Evolutionary conservation across 768 basidiomycete species (phyloP).

Genomic region (Tricholoma bakamatsutake): DNA sequence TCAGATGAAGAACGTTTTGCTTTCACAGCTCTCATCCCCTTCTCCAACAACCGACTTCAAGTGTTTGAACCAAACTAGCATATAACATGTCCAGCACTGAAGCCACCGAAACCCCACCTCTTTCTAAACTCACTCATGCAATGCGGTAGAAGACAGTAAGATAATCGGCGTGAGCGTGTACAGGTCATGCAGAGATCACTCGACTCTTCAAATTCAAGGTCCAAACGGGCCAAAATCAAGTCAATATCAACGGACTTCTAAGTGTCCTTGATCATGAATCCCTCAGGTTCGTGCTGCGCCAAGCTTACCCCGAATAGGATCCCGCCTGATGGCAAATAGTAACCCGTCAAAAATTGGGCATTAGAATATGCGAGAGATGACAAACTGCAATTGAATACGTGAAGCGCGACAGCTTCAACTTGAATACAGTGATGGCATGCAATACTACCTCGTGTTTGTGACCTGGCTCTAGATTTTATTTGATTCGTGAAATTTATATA

Average conservation of each 20-base stretch:
- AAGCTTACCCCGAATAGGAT: too few relatives aligned
- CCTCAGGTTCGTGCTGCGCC: not conserved
- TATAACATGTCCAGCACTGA: not conserved
- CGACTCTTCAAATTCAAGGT: slow-evolving; percentile 33
- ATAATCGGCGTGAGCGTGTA: slow-evolving; percentile 36
- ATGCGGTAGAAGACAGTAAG: slow-evolving; percentile 26
- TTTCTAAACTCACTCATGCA: slow-evolving; percentile 15
- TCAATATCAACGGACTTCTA: slow-evolving; percentile 34
- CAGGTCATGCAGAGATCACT: slow-evolving; percentile 35
- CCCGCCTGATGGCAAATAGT: too few relatives aligned
- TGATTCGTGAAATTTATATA: too few relatives aligned
- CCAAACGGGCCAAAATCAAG: slow-evolving; percentile 34
- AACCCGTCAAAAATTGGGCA: too few relatives aligned
- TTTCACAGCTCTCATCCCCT: not conserved
- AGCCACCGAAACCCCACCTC: slow-evolving; percentile 1
- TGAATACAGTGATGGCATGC: too few relatives aligned
- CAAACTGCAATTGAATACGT: too few relatives aligned
- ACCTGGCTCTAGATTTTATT: too few relatives aligned
- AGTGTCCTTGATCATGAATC: slow-evolving; percentile 32
- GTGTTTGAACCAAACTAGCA: not conserved
- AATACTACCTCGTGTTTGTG: too few relatives aligned
- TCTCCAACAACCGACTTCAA: not conserved
- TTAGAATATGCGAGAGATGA: too few relatives aligned
- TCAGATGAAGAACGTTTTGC: not conserved
- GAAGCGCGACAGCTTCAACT: too few relatives aligned